Percentiles rank a stretch among this genome's conserved stretches.
These are phyloP conservation scores for Tylopilus plumbeoviolaceoides DNA, from an alignment of 768 basidiomycete species.

Conservation along the genomic window DNA sequence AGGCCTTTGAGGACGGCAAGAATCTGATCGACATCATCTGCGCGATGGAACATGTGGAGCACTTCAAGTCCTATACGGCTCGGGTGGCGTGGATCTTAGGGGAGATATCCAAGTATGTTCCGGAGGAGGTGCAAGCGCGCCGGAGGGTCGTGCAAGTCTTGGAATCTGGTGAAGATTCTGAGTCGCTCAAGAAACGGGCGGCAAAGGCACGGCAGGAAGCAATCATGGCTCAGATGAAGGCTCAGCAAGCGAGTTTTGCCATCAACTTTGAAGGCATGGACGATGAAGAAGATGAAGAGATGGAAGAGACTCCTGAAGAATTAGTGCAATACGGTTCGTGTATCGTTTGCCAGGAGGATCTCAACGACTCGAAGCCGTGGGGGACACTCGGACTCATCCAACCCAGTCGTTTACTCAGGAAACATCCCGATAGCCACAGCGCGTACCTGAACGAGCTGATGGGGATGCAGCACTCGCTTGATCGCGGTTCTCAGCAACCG, in stretches of 20 bases:
- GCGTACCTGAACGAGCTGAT: constrained; percentile 71
- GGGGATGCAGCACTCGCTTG: constrained; percentile 58
- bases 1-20: constrained; percentile 54
- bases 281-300: constrained; percentile 56
- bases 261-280: constrained; percentile 75
- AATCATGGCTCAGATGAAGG: constrained; percentile 95
- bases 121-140: constrained; percentile 50
- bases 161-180: constrained; percentile 43
- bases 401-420: constrained; percentile 79
- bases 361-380: constrained; percentile 68
- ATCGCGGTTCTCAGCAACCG: constrained; percentile 38
- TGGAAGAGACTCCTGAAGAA: constrained; percentile 42
- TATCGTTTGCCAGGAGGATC: constrained; percentile 96
- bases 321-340: constrained; percentile 79
- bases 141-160: constrained; percentile 41
- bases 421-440: constrained; percentile 63
- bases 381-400: constrained; percentile 86
- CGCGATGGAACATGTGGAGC: constrained; percentile 70
- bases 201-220: constrained; percentile 90
- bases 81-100: constrained; percentile 75
- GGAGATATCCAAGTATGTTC: constrained; percentile 51
- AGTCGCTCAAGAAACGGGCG: constrained; percentile 74
- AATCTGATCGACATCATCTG: constrained; percentile 72
- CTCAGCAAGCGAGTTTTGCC: constrained; percentile 84
- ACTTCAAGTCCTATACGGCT: constrained; percentile 66